A percentile compares a stretch with the other conserved stretches of the same genome.
These are phyloP conservation scores for Sicyos baderoa DNA, from an alignment of 306 rosid species.

Conservation along the genomic window DNA sequence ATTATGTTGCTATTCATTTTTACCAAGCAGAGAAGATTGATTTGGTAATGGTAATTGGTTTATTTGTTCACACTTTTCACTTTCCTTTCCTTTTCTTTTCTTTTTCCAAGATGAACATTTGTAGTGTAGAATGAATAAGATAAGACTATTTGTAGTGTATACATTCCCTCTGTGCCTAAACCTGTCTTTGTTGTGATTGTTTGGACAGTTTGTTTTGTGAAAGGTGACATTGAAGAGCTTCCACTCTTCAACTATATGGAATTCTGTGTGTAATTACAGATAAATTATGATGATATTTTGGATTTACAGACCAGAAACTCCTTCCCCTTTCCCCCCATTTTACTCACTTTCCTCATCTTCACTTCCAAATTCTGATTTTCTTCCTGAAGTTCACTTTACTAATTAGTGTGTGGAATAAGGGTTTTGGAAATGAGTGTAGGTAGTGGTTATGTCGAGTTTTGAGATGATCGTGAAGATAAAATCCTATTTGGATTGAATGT, in stretches of 20 bases:
- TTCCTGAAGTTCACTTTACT: not conserved
- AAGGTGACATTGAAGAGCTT: not conserved
- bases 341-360: not conserved
- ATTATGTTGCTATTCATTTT: conserved; percentile 3
- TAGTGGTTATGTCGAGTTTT: no score
- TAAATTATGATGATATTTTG: conserved; percentile 13
- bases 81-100: not conserved
- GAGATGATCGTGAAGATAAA: no score
- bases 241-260: not conserved
- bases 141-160: no score
- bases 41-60: conserved; percentile 41
- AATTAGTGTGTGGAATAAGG: no score
- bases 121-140: conserved; percentile 46
- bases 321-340: not conserved
- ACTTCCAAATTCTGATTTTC: conserved; percentile 3
- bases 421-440: no score
- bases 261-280: not conserved
- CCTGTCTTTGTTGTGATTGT: not conserved
- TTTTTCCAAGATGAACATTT: conserved; percentile 12
- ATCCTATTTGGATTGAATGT: no score
- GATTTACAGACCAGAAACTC: not conserved
- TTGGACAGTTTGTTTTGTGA: not conserved
- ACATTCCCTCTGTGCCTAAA: not conserved
- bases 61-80: conserved; percentile 44
- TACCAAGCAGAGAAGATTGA: conserved; percentile 25